Percentiles rank a stretch among this genome's conserved stretches.
These are phyloP conservation scores for Maudiozyma pseudohumilis DNA, from an alignment of 805 yeast species.

Conservation along the genomic window DNA sequence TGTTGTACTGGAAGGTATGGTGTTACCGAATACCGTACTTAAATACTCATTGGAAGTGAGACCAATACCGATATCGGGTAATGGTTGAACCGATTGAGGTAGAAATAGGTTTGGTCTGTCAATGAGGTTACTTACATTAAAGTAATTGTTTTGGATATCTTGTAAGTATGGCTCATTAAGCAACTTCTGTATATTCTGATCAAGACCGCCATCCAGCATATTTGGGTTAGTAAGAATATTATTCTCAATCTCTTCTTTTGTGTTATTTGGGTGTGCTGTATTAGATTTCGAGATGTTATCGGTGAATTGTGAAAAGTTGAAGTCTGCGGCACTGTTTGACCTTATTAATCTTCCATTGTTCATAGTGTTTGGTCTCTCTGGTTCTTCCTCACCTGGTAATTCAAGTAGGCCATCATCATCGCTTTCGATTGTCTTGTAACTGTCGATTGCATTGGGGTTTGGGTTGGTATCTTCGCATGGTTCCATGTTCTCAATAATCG, in stretches of 20 bases:
- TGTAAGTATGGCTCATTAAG: constrained; percentile 5
- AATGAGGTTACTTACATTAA: constrained; percentile 24
- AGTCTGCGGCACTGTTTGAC: background rate
- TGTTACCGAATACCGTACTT: constrained; percentile 14
- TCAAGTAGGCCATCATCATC: constrained; percentile 8
- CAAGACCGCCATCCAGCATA: constrained; percentile 1
- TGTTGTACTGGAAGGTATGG: constrained; percentile 1
- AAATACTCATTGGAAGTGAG: constrained; percentile 18
- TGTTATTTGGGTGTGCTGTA: background rate
- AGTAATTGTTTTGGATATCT: constrained; percentile 4
- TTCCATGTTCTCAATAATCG: constrained; percentile 40
- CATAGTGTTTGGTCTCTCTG: background rate
- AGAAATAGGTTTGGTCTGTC: constrained; percentile 23
- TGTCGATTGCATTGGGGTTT: background rate
- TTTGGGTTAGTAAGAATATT: background rate
- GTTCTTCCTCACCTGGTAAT: background rate
- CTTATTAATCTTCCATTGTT: background rate
- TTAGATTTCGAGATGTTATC: constrained; percentile 1
- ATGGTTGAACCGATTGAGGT: constrained; percentile 11
- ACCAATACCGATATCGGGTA: constrained; percentile 13
- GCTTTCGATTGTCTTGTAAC: constrained; percentile 4
- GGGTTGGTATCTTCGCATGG: constrained; percentile 13
- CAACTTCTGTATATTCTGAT: constrained; percentile 4
- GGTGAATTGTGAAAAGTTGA: constrained; percentile 2
- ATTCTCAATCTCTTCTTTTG: background rate